Evolutionary conservation across 2,329 filamentous ascomycete species (phyloP).

Genomic region (Aspergillus oerlinghausenensis): DNA sequence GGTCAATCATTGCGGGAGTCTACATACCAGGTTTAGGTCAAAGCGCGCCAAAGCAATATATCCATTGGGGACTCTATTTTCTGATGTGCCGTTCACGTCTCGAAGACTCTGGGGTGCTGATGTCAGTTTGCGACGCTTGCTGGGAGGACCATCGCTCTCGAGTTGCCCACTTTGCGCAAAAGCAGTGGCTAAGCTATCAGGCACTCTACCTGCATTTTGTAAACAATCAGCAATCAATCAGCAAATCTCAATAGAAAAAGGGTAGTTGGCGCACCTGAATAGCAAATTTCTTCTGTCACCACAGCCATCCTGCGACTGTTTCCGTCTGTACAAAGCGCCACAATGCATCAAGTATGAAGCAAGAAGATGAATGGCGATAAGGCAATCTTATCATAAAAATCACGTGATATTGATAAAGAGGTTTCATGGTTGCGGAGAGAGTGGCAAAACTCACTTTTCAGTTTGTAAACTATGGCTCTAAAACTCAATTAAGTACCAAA

Average conservation of each 20-base stretch:
- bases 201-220: slow-evolving; percentile 17
- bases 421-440: background rate
- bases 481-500: background rate
- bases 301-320: slow-evolving; percentile 13
- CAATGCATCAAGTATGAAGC: slow-evolving; percentile 1
- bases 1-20: background rate
- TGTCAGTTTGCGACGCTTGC: slow-evolving; percentile 31
- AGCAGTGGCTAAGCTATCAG: slow-evolving; percentile 20
- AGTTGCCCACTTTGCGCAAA: slow-evolving; percentile 15
- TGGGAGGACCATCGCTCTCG: slow-evolving; percentile 17
- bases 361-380: background rate
- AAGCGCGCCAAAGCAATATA: slow-evolving; percentile 32
- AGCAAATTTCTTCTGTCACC: slow-evolving; percentile 7
- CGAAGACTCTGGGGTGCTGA: slow-evolving; percentile 15
- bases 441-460: background rate
- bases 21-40: slow-evolving; percentile 28
- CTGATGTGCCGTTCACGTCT: slow-evolving; percentile 12
- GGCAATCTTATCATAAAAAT: slow-evolving; percentile 9
- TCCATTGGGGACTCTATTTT: slow-evolving; percentile 17
- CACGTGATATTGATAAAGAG: slow-evolving; percentile 15
- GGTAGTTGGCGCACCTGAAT: slow-evolving; percentile 7
- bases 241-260: background rate
- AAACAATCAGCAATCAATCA: slow-evolving; percentile 1
- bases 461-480: background rate
- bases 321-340: background rate